Evolutionary conservation across 345 rosid genomes (phyloP).

Genomic region (Ceriops zippeliana): DNA sequence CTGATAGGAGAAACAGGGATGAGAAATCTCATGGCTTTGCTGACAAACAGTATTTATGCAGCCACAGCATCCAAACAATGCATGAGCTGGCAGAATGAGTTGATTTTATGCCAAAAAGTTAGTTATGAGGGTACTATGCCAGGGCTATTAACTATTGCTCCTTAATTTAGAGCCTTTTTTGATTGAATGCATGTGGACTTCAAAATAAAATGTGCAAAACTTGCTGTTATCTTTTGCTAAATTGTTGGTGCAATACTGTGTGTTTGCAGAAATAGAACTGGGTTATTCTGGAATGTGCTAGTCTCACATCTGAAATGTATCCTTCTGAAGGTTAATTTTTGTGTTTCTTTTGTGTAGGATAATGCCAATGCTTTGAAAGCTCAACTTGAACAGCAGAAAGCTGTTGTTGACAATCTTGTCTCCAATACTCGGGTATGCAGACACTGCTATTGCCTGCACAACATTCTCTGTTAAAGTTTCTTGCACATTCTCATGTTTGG

Average conservation of each 20-base stretch:
- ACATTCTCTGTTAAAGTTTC: background rate
- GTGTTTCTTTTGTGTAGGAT: slow-evolving; percentile 40
- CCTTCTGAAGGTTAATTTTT: background rate
- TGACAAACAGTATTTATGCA: slow-evolving; percentile 3
- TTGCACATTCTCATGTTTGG: background rate
- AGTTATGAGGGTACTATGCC: background rate
- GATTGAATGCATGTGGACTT: slow-evolving; percentile 1
- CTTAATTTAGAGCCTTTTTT: background rate
- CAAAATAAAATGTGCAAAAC: slow-evolving; percentile 1
- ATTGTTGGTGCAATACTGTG: slow-evolving; percentile 6
- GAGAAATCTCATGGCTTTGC: slow-evolving; percentile 5
- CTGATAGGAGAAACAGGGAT: background rate
- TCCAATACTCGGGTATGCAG: slow-evolving; percentile 67
- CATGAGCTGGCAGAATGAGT: background rate
- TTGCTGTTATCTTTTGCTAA: background rate
- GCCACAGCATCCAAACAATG: slow-evolving; percentile 1
- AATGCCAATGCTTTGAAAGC: slow-evolving; percentile 56
- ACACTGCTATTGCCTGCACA: slow-evolving; percentile 1
- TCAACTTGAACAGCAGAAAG: slow-evolving; percentile 67
- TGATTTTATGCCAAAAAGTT: background rate
- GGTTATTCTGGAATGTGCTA: background rate
- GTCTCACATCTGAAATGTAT: background rate
- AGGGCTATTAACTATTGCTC: background rate
- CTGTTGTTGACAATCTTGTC: slow-evolving; percentile 62
- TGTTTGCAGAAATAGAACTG: background rate